These are phyloP conservation scores for Diaporthe capsici DNA, from an alignment of 2,329 filamentous ascomycete genomes.

Conservation along the genomic window DNA sequence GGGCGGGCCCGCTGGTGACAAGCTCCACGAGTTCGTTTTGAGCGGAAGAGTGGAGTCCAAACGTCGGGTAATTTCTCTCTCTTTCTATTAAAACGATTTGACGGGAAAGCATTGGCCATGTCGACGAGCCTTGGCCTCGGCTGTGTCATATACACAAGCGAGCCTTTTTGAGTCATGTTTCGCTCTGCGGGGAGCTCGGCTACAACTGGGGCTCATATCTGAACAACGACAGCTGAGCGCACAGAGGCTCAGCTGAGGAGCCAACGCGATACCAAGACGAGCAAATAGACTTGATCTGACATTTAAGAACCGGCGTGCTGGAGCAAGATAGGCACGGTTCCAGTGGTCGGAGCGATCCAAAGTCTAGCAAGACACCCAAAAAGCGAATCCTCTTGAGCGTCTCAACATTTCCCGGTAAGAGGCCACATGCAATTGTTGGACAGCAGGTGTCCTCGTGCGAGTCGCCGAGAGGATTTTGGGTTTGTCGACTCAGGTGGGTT, in stretches of 20 bases:
- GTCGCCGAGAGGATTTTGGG: constrained; percentile 20
- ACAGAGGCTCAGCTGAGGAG: constrained; percentile 11
- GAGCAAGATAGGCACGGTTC: constrained; percentile 4
- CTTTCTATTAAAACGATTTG: not conserved
- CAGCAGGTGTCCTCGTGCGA: not conserved
- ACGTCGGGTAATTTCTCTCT: constrained; percentile 1
- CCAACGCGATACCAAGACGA: not conserved
- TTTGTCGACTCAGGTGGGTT: constrained; percentile 23
- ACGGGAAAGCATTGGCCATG: not conserved
- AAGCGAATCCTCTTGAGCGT: not conserved
- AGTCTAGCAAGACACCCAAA: constrained; percentile 12
- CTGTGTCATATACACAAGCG: constrained; percentile 17
- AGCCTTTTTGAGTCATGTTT: not conserved
- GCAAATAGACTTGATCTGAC: not conserved
- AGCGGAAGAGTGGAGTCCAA: constrained; percentile 14
- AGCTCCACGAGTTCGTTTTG: constrained; percentile 32
- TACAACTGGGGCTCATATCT: not conserved
- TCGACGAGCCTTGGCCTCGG: not conserved
- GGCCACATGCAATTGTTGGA: not conserved
- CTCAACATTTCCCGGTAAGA: constrained; percentile 9
- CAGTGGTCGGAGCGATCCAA: constrained; percentile 1
- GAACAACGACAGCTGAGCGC: not conserved
- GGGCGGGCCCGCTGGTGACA: constrained; percentile 24
- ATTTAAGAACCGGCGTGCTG: not conserved
- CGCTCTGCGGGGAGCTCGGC: not conserved